Conservation (phyloP, 306 rosid genomes). For the Elaeagnus macrophylla region DNA sequence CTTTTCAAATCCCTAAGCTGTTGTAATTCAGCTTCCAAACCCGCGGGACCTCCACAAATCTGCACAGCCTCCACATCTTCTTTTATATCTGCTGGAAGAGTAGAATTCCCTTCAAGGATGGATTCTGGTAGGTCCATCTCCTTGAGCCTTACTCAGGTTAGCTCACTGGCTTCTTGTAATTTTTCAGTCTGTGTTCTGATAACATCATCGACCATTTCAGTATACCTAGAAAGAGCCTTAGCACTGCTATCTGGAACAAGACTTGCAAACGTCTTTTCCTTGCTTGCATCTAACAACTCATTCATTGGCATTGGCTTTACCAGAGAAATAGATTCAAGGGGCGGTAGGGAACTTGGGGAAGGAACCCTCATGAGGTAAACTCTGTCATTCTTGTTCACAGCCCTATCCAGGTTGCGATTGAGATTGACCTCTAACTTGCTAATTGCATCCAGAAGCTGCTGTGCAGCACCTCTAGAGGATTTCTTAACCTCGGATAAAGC, state of each 20-base stretch:
- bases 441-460: constrained; percentile 77
- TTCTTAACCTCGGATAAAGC: constrained; percentile 63
- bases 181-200: constrained; percentile 94
- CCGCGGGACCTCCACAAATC: constrained; percentile 88
- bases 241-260: constrained; percentile 92
- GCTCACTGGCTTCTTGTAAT: constrained; percentile 90
- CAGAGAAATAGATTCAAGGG: constrained; percentile 77
- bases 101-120: constrained; percentile 81
- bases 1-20: constrained; percentile 90
- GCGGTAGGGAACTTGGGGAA: constrained; percentile 48
- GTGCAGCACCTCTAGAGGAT: constrained; percentile 70
- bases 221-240: constrained; percentile 90
- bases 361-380: constrained; percentile 98
- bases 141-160: constrained; percentile 91
- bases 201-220: constrained; percentile 89
- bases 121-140: constrained; percentile 98
- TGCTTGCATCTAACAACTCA: constrained; percentile 90
- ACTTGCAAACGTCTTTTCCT: constrained; percentile 86
- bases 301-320: constrained; percentile 83
- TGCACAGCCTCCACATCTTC: constrained; percentile 99
- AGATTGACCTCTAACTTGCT: constrained; percentile 68
- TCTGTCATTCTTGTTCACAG: constrained; percentile 91
- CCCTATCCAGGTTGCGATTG: constrained; percentile 83
- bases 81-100: constrained; percentile 63
- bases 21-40: constrained; percentile 86